Percentiles rank a stretch among this genome's conserved stretches.
These are phyloP conservation scores for Arctium lappa DNA, from an alignment of 129 eudicot species.

Conservation along the genomic window DNA sequence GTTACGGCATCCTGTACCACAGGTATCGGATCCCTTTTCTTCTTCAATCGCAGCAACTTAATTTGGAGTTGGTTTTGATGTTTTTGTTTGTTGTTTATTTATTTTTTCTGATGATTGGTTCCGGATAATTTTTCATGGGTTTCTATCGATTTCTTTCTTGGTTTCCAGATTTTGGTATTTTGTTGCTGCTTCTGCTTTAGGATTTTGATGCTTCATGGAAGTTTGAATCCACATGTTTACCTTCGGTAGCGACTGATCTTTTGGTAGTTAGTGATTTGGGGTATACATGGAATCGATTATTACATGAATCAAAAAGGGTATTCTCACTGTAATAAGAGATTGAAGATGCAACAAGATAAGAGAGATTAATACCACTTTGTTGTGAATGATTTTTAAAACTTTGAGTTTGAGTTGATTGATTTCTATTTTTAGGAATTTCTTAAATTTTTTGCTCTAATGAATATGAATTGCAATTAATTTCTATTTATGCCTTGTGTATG, in stretches of 20 bases:
- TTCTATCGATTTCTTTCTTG: not conserved
- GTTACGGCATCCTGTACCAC: not conserved
- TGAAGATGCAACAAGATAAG: not conserved
- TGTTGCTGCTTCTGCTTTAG: not conserved
- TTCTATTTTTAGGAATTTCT: not conserved
- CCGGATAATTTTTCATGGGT: not conserved
- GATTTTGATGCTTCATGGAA: not conserved
- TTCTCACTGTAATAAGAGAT: not conserved
- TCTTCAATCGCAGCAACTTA: not conserved
- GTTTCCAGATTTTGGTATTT: not conserved
- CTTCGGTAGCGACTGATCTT: not conserved
- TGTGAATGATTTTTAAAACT: not conserved
- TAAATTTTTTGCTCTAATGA: not conserved
- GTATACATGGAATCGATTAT: not conserved
- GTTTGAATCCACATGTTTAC: not conserved
- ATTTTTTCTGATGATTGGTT: not conserved
- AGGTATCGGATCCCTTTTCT: not conserved
- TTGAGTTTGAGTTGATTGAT: not conserved
- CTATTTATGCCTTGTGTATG: not conserved
- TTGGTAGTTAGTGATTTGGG: not conserved
- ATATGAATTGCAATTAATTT: not conserved
- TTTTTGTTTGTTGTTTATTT: not conserved
- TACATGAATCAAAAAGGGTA: not conserved
- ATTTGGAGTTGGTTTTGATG: not conserved
- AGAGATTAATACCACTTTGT: not conserved